Conservation (phyloP, 805 yeast genomes). For the Tetrapisispora fleetii region DNA sequence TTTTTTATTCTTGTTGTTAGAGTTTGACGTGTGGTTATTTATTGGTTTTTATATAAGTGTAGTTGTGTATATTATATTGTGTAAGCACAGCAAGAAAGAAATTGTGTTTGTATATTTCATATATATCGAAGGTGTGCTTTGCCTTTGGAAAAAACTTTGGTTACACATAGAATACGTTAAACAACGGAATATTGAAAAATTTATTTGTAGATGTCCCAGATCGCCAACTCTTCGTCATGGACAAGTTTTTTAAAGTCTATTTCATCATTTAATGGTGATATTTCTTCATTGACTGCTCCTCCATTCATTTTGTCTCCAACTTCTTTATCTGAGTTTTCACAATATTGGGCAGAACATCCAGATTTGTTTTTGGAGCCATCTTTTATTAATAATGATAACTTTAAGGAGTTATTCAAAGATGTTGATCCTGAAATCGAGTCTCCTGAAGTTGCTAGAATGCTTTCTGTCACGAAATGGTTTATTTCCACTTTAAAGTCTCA, state of each 20-base stretch:
- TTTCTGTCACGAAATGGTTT: conserved; percentile 83
- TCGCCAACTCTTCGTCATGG: conserved; percentile 55
- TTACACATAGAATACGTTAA: neutral
- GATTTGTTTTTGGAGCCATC: conserved; percentile 72
- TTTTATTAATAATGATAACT: conserved; percentile 24
- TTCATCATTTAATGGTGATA: conserved; percentile 88
- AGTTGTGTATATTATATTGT: too few species aligned
- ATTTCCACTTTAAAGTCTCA: conserved; percentile 84
- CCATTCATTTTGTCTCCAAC: conserved; percentile 91
- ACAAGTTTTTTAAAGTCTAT: conserved; percentile 83
- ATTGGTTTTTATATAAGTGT: too few species aligned
- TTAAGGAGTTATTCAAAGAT: conserved; percentile 9
- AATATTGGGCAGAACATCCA: conserved; percentile 93
- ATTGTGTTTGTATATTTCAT: too few species aligned
- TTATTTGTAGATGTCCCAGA: conserved; percentile 23
- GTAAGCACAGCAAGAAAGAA: too few species aligned
- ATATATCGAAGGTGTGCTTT: neutral
- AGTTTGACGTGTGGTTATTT: too few species aligned
- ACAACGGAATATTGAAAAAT: neutral
- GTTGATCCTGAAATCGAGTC: conserved; percentile 31
- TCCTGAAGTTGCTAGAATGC: conserved; percentile 40
- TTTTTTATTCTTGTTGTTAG: too few species aligned
- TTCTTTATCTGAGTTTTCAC: conserved; percentile 83
- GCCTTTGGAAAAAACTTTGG: neutral
- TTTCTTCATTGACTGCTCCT: conserved; percentile 92